phyloP scores from a whole-genome alignment of 2,329 filamentous ascomycete genomes.

The Botryotinia calthae region DNA sequence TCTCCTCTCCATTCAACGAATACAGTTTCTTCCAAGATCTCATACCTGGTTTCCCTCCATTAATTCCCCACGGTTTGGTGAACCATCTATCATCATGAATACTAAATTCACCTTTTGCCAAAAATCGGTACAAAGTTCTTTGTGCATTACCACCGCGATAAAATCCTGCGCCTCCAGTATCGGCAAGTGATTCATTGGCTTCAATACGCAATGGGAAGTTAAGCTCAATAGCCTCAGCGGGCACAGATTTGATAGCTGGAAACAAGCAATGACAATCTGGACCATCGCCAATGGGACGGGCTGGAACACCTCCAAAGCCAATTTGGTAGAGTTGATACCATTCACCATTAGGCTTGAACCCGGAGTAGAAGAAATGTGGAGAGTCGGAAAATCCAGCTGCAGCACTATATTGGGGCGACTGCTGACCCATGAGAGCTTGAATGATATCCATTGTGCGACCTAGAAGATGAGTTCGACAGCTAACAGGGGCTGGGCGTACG shows the following conservation, averaged over 20 bases:
- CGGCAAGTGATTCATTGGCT: conserved; percentile 17
- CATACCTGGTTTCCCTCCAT: not conserved
- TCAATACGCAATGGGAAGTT: conserved; percentile 15
- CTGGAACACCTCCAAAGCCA: conserved; percentile 8
- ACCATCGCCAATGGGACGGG: conserved; percentile 14
- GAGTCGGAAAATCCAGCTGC: conserved; percentile 14
- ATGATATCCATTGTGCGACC: conserved; percentile 6
- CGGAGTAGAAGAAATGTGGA: conserved; percentile 11
- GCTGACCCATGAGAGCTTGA: conserved; percentile 14
- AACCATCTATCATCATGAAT: conserved; percentile 18
- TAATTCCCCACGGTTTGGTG: conserved; percentile 15
- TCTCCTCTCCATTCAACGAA: not conserved
- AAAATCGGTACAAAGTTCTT: conserved; percentile 4
- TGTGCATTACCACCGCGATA: conserved; percentile 13
- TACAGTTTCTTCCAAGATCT: conserved; percentile 15
- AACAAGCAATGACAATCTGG: conserved; percentile 15
- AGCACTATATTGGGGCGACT: conserved; percentile 6
- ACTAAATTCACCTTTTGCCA: conserved; percentile 12
- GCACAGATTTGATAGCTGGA: conserved; percentile 11
- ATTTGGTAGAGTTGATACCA: conserved; percentile 17
- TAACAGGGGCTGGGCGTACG: not conserved
- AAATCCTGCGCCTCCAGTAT: conserved; percentile 14
- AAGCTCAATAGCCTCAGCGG: conserved; percentile 14
- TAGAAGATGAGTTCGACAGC: not conserved
- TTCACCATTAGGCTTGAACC: conserved; percentile 14